Evolutionary conservation across 2,329 filamentous ascomycete species (phyloP), one percentile per base, ranked within the genome.

Genomic region (Rhynchosporium agropyri): DNA sequence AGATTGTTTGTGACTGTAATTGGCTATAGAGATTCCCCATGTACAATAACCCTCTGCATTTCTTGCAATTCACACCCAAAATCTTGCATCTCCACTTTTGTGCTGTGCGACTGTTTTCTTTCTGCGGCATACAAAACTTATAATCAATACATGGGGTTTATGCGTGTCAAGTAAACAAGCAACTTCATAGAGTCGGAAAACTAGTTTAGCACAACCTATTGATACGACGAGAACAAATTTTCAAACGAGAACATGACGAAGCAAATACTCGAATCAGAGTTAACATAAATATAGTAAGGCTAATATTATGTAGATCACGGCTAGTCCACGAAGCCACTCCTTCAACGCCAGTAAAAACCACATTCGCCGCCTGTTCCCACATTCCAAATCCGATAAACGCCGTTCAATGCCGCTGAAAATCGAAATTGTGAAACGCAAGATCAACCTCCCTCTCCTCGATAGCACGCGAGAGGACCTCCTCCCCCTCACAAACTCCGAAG

Each of bases 21-120:
- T 62, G 60, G 54, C 55, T 36, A 64, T 61, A 67, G 58, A 69
- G 68, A 68, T 67, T 68, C 68, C 66, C 66, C 63, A 68, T 69
- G 61, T 64, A 46, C 29, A 43, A 49, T 53, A 29, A 53, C 58
- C 46, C 48, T 48, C 54, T 58, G 54, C 60, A 49, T 50, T 56
- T 61, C 33, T 49, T 49, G 33, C 33, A 61, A 55, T 36, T 28
- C 20, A 40, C 48, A 38, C n/a, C 12, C 33, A 10, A 4, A 20
- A 43, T 45, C 40, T 59, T 26, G 48, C 38, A 12, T 15, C 58
- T 43, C 46, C 20, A 42, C 58, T 58, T 28, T 33, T 26, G 28
- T 58, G 31, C 33, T 38, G 15, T 20, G 38, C 13, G 38, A 26
- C 29, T 26, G 28, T 33, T 8, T 15, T 29, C 7, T 43, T 43